Base-by-base conservation (phyloP, 306 rosid species). In the Neltuma alba region DNA sequence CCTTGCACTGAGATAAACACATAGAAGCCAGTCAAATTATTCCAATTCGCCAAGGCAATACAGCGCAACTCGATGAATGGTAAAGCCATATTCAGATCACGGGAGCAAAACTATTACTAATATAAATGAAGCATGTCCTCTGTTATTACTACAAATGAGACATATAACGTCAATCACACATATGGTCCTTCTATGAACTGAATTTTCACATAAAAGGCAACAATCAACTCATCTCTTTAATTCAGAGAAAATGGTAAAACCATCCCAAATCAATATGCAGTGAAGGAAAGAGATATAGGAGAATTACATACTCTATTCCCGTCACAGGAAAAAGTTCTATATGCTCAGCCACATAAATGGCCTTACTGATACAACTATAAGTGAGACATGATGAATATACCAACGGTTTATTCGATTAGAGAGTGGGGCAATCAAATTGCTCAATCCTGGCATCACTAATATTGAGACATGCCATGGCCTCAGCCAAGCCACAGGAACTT, bases 391-490 rank as follows among this genome's bases (percentile, higher is more conserved):
- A 44, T 66, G 36, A 41, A 34, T 3, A 64, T 6, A 18, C 11
- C 27, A 11, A 54, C 13, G 40, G 28, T 27, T 14, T 11, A 42
- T 4, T 42, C 30, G 20, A 55, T 31, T 31, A 62, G 11, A 31
- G 5, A 61, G 62, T 71, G 58, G 40, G 78, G 30, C 48, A 67
- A 54, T 42, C 81, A 79, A 82, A 81, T 12, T 54, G 75, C 30
- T 89, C 86, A 71, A 89, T 78, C 81, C 91, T 78, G 54, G 87
- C 87, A 74, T 81, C 94, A 16, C 74, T 74, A 80, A 84, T 79
- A 78, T 79, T 79, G 83, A 87, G 80, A 67, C 76, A 84, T 2
- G 75, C 85, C 88, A 78, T 80, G 5, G 72, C 55, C 33, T 60
- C 85, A 31, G 76, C 70, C 82, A 89, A 80, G 9, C 90, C 90